These are phyloP conservation scores for Cyberlindnera mycetangii DNA, from an alignment of 805 yeast genomes.

Conservation along the genomic window DNA sequence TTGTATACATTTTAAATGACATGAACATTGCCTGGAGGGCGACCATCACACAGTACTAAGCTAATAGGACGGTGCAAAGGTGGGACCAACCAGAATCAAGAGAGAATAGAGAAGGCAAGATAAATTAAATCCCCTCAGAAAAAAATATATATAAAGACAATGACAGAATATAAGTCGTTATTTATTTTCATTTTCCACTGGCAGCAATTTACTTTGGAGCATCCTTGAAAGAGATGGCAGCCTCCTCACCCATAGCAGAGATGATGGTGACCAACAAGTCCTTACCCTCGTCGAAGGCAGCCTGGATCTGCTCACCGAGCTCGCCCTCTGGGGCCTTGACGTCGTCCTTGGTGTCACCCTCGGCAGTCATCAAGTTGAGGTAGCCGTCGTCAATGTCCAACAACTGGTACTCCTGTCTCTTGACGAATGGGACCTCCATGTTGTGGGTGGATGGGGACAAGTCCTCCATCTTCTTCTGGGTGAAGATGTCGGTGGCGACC, in stretches of 20 bases:
- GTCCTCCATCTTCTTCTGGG: slow-evolving; percentile 99
- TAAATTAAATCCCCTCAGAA: not conserved
- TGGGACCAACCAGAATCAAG: not conserved
- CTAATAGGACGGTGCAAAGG: not conserved
- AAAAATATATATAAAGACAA: not conserved
- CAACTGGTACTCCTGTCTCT: slow-evolving; percentile 94
- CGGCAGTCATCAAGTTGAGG: slow-evolving; percentile 94
- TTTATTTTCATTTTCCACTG: not conserved
- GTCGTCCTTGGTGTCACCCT: slow-evolving; percentile 99
- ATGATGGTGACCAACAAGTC: slow-evolving; percentile 95
- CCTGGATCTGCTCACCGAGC: slow-evolving; percentile 87
- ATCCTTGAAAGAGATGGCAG: slow-evolving; percentile 97
- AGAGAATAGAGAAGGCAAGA: not conserved
- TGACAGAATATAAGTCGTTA: not conserved
- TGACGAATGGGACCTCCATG: slow-evolving; percentile 98
- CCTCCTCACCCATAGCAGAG: slow-evolving; percentile 99
- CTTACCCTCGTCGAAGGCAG: slow-evolving; percentile 97
- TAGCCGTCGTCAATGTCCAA: slow-evolving; percentile 98
- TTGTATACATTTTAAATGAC: not conserved
- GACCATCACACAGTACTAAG: not conserved
- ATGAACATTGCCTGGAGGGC: not conserved
- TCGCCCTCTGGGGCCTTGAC: slow-evolving; percentile 98
- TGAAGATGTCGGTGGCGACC: slow-evolving; percentile 98
- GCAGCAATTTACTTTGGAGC: slow-evolving; percentile 63
- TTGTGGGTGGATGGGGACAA: slow-evolving; percentile 99